Conservation (phyloP, 768 basidiomycete species). For the Suillus luteus region DNA sequence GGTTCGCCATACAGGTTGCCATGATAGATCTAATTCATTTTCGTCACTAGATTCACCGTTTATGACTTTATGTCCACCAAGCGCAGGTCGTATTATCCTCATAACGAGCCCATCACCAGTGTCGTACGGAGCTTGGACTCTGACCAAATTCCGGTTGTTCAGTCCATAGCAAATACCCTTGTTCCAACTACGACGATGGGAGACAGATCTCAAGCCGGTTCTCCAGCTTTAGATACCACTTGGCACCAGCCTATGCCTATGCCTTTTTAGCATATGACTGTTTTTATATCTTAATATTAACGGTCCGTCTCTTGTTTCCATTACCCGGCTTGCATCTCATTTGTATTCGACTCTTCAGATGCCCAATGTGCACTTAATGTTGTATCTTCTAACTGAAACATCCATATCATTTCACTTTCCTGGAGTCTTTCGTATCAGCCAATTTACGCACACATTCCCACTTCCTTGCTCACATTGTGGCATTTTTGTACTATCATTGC, state of each 20-base stretch:
- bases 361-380: slow-evolving; percentile 7
- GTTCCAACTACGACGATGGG: slow-evolving; percentile 46
- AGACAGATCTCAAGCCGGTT: slow-evolving; percentile 44
- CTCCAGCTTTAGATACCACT: slow-evolving; percentile 35
- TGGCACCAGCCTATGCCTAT: slow-evolving; percentile 45
- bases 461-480: not conserved
- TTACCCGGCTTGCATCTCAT: not conserved
- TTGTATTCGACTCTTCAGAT: not conserved
- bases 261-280: slow-evolving; percentile 33
- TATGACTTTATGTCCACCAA: slow-evolving; percentile 80
- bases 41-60: slow-evolving; percentile 68
- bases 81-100: slow-evolving; percentile 86
- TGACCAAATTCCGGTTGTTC: slow-evolving; percentile 30
- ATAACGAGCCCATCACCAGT: slow-evolving; percentile 62
- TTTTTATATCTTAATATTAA: slow-evolving; percentile 5
- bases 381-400: slow-evolving; percentile 11
- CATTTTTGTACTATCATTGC: not conserved
- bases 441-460: not conserved
- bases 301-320: not conserved
- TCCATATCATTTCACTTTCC: slow-evolving; percentile 4
- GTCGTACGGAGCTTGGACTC: slow-evolving; percentile 33
- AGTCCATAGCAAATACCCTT: slow-evolving; percentile 42
- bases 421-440: slow-evolving; percentile 11
- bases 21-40: slow-evolving; percentile 10
- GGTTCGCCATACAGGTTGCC: slow-evolving; percentile 26